A percentile compares a stretch with the other conserved stretches of the same genome.
These are phyloP conservation scores for Schizophyllum commune DNA, from an alignment of 1,284 basidiomycete genomes.

Conservation along the genomic window DNA sequence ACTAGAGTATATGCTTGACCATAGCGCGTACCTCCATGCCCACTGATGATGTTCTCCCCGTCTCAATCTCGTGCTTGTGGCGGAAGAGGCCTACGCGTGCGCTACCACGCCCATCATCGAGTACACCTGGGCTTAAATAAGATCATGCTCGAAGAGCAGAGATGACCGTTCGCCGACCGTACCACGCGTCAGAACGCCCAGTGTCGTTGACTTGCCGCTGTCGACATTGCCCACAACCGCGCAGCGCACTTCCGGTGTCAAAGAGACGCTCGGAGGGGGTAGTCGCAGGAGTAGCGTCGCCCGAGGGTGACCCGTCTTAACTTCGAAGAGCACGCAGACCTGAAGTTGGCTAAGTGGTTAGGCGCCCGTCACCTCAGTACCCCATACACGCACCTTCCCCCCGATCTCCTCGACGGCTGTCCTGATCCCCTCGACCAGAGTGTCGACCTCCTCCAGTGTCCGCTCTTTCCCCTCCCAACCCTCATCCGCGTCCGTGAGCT, in stretches of 20 bases:
- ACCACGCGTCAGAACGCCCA: conserved; percentile 83
- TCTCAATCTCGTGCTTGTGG: conserved; percentile 97
- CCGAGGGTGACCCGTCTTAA: conserved; percentile 39
- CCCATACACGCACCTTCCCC: conserved; percentile 47
- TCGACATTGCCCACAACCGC: conserved; percentile 95
- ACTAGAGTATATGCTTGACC: background rate
- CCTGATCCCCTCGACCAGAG: conserved; percentile 34
- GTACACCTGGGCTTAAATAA: conserved; percentile 43
- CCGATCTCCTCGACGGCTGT: conserved; percentile 62
- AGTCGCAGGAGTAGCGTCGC: conserved; percentile 56
- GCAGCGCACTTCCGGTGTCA: conserved; percentile 84
- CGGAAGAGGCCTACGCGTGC: conserved; percentile 91
- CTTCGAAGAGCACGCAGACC: conserved; percentile 45
- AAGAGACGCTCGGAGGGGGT: conserved; percentile 62
- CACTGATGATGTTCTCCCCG: conserved; percentile 89
- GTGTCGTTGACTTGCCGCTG: conserved; percentile 89
- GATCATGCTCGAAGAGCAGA: background rate
- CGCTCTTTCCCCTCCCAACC: conserved; percentile 48
- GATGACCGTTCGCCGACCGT: conserved; percentile 8
- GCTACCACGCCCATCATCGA: conserved; percentile 93
- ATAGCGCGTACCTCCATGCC: conserved; percentile 77
- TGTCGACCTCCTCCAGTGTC: conserved; percentile 45
- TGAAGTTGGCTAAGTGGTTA: conserved; percentile 24
- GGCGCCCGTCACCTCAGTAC: background rate
- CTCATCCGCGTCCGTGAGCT: conserved; percentile 34